These are phyloP conservation scores for Cyclotella distinguenda DNA, from an alignment of 108 stramenopile genomes.

Conservation along the genomic window DNA sequence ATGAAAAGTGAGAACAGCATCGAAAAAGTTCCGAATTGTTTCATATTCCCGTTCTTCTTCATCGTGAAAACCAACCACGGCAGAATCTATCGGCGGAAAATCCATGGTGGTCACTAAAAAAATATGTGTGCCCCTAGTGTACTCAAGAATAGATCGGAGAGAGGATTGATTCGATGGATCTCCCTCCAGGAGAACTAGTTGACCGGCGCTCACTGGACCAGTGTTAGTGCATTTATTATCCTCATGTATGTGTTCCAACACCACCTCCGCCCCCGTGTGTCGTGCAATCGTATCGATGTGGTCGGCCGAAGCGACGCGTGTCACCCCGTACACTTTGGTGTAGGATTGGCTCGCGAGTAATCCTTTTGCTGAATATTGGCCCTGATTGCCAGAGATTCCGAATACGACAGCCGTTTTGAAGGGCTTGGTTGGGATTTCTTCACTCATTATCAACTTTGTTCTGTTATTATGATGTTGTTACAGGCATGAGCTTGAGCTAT, in stretches of 20 bases:
- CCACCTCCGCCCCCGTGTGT: constrained; percentile 26
- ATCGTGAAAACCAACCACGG: constrained; percentile 33
- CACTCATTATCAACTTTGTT: neutral
- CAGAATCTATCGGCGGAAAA: constrained; percentile 33
- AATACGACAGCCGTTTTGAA: constrained; percentile 48
- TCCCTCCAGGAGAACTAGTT: constrained; percentile 4
- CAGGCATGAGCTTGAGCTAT: no score
- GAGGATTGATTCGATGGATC: constrained; percentile 9
- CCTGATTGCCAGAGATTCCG: constrained; percentile 61
- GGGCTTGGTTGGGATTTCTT: neutral
- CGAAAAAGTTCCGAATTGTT: constrained; percentile 48
- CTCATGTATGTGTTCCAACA: neutral
- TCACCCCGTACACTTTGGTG: constrained; percentile 53
- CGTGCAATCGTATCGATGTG: constrained; percentile 10
- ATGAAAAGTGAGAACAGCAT: constrained; percentile 40
- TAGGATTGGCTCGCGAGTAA: constrained; percentile 42
- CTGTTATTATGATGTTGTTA: neutral
- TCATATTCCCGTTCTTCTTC: constrained; percentile 53
- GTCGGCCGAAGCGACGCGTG: constrained; percentile 17
- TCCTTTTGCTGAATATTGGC: constrained; percentile 50
- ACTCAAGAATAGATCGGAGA: constrained; percentile 14
- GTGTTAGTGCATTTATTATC: constrained; percentile 21
- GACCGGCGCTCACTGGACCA: constrained; percentile 20
- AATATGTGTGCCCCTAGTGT: constrained; percentile 39
- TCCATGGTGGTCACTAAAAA: constrained; percentile 63